Evolutionary conservation across 257 asterid genomes (phyloP).

Genomic region (Knoxia roxburghii): DNA sequence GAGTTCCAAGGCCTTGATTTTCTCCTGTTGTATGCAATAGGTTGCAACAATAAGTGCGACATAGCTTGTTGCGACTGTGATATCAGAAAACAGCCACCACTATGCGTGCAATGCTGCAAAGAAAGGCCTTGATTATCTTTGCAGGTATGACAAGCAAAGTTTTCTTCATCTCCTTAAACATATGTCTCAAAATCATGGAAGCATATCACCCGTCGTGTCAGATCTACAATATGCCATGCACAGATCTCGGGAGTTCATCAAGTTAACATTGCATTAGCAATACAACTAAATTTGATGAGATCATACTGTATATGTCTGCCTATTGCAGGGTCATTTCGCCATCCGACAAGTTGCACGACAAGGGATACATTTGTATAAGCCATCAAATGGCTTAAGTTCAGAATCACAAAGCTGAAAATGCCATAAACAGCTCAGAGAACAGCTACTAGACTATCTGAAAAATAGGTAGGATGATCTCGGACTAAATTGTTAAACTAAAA

Average conservation of each 20-base stretch:
- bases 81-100: conserved; percentile 37
- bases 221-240: background rate
- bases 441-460: background rate
- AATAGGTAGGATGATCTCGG: background rate
- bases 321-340: no score
- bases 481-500: background rate
- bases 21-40: conserved; percentile 6
- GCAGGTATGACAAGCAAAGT: background rate
- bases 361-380: background rate
- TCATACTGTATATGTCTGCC: no score
- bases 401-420: background rate
- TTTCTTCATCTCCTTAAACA: background rate
- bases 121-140: conserved; percentile 28
- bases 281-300: no score
- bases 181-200: background rate
- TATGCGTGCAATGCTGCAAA: conserved; percentile 38
- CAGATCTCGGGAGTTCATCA: no score
- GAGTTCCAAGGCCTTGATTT: background rate
- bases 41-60: conserved; percentile 41
- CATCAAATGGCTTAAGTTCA: background rate
- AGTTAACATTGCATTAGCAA: no score
- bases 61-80: conserved; percentile 42
- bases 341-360: no score
- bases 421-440: background rate
- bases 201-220: background rate